phyloP scores from a whole-genome alignment of 805 yeast species.

The Yamadazyma sp. region DNA sequence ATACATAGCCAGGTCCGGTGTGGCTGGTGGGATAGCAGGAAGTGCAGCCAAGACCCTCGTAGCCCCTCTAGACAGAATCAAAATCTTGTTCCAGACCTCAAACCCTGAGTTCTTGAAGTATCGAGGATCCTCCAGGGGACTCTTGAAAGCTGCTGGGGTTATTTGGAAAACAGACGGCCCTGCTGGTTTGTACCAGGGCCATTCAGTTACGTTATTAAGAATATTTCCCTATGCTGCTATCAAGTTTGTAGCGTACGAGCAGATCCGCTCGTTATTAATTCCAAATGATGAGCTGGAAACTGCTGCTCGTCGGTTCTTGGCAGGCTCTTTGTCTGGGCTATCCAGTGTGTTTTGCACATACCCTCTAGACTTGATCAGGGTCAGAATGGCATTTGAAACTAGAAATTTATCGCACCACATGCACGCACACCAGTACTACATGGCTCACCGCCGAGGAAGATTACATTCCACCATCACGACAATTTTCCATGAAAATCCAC shows the following conservation, averaged over 20 bases:
- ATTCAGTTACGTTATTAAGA: constrained; percentile 85
- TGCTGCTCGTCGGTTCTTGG: constrained; percentile 71
- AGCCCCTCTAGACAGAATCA: constrained; percentile 94
- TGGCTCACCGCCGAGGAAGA: constrained; percentile 31
- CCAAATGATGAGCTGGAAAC: constrained; percentile 77
- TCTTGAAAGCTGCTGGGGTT: constrained; percentile 66
- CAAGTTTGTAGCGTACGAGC: constrained; percentile 95
- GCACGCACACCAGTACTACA: constrained; percentile 24
- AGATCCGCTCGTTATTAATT: constrained; percentile 74
- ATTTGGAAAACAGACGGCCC: constrained; percentile 72
- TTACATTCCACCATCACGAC: constrained; percentile 30
- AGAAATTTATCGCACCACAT: constrained; percentile 30
- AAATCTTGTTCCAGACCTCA: constrained; percentile 91
- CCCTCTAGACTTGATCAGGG: constrained; percentile 88
- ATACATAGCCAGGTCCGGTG: constrained; percentile 78
- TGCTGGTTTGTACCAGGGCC: constrained; percentile 88
- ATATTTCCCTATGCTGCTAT: constrained; percentile 97
- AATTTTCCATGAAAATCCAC: constrained; percentile 39
- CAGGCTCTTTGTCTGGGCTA: constrained; percentile 91
- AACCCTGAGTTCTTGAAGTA: constrained; percentile 83
- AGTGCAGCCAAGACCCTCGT: constrained; percentile 93
- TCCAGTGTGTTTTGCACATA: constrained; percentile 85
- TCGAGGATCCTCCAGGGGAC: constrained; percentile 77
- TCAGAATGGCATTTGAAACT: constrained; percentile 88
- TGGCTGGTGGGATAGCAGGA: constrained; percentile 96